These are phyloP conservation scores for Penicillium parvum DNA, from an alignment of 495 filamentous ascomycete species.

Conservation along the genomic window DNA sequence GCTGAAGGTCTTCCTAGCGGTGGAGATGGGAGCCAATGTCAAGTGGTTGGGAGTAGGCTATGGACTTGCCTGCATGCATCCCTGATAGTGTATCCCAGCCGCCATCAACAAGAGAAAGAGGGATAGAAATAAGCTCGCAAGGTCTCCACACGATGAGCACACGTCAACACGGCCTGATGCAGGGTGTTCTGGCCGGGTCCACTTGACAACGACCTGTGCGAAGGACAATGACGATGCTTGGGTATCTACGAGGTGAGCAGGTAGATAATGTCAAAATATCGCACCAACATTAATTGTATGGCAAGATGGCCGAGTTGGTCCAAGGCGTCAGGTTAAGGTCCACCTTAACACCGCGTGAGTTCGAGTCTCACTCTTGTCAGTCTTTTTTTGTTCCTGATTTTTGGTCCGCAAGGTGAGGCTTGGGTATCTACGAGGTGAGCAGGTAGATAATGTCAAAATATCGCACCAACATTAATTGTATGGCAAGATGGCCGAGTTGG, in stretches of 20 bases:
- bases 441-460: slow-evolving; percentile 2
- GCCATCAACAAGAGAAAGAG: neutral
- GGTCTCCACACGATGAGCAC: slow-evolving; percentile 1
- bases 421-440: neutral
- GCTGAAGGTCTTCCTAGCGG: neutral
- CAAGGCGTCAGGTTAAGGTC: slow-evolving; percentile 38
- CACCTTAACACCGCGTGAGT: slow-evolving; percentile 33
- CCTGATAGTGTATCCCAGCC: neutral
- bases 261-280: slow-evolving; percentile 2
- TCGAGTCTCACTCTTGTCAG: slow-evolving; percentile 38
- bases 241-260: neutral
- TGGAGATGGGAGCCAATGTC: too few relatives aligned
- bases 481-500: slow-evolving; percentile 39
- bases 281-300: slow-evolving; percentile 1
- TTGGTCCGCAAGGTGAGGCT: neutral
- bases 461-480: neutral
- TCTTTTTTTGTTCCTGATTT: slow-evolving; percentile 6
- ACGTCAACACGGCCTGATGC: slow-evolving; percentile 6
- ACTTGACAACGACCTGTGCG: neutral
- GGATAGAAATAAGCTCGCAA: slow-evolving; percentile 5
- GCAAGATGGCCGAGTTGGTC: slow-evolving; percentile 40
- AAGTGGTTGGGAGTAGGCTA: neutral
- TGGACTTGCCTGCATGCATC: neutral
- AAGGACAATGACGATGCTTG: neutral
- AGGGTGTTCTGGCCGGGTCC: slow-evolving; percentile 8